Conservation (phyloP, 2,329 filamentous ascomycete genomes). For the Penicillium sp. region DNA sequence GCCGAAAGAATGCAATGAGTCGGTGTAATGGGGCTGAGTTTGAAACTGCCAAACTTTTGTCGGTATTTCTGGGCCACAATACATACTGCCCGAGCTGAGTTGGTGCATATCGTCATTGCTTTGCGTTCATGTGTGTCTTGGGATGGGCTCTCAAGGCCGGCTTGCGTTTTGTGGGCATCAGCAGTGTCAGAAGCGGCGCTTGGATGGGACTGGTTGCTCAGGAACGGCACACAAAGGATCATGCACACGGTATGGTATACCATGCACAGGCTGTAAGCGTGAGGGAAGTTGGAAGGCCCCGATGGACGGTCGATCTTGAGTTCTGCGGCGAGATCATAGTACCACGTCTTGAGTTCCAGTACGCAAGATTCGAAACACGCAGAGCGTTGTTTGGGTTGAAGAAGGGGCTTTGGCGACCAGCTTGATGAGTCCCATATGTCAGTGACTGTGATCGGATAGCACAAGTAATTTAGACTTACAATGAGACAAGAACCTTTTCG, state of each 20-base stretch:
- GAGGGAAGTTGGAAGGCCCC: constrained; percentile 25
- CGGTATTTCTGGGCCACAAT: constrained; percentile 34
- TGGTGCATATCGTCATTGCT: constrained; percentile 17
- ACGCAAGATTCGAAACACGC: constrained; percentile 35
- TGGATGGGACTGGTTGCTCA: constrained; percentile 3
- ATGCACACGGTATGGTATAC: constrained; percentile 38
- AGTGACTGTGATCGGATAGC: background rate
- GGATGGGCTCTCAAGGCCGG: background rate
- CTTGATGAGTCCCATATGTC: constrained; percentile 13
- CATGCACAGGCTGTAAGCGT: constrained; percentile 38
- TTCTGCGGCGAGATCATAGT: constrained; percentile 36
- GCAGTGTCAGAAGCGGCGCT: background rate
- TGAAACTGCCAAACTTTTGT: constrained; percentile 38
- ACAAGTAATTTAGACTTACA: constrained; percentile 22
- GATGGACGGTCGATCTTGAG: constrained; percentile 30
- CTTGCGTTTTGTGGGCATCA: background rate
- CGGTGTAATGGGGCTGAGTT: constrained; percentile 36
- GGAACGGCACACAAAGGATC: constrained; percentile 35
- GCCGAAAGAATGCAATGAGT: constrained; percentile 40
- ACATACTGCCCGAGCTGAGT: constrained; percentile 28
- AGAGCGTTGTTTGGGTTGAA: constrained; percentile 19
- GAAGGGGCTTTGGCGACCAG: constrained; percentile 34
- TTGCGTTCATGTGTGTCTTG: constrained; percentile 5
- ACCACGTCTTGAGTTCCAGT: constrained; percentile 38
- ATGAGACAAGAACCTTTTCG: constrained; percentile 33